Conservation (phyloP, 495 filamentous ascomycete genomes). For the Aspergillus sclerotiicarbonarius region DNA sequence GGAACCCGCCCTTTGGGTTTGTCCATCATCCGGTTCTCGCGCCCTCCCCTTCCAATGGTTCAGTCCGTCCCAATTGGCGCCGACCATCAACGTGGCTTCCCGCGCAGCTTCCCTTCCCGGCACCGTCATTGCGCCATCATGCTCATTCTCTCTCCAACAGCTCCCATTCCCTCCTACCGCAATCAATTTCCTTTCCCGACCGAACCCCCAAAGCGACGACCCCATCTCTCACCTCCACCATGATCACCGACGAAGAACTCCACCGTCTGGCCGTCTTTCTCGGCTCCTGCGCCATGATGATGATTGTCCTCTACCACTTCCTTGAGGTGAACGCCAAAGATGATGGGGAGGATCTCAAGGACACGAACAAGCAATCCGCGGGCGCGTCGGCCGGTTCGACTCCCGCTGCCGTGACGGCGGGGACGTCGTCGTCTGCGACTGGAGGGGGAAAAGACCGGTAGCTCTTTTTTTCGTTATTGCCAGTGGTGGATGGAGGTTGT, state of each 20-base stretch:
- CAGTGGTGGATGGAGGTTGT: too few relatives aligned
- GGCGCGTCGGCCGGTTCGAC: conserved; percentile 20
- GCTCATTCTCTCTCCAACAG: neutral
- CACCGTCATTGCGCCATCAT: neutral
- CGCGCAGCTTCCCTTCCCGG: neutral
- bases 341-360: conserved; percentile 43
- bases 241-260: conserved; percentile 85
- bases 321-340: conserved; percentile 88
- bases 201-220: neutral
- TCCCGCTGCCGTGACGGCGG: conserved; percentile 19
- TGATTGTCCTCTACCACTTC: conserved; percentile 96
- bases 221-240: conserved; percentile 33
- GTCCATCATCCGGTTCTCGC: neutral
- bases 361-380: conserved; percentile 28
- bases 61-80: neutral
- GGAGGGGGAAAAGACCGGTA: too few relatives aligned
- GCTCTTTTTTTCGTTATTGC: too few relatives aligned
- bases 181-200: neutral
- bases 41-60: neutral
- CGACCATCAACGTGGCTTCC: neutral
- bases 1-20: neutral
- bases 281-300: conserved; percentile 84
- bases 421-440: conserved; percentile 19
- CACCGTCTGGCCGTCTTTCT: conserved; percentile 89
- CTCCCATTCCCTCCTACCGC: neutral